Evolutionary conservation across 2,329 filamentous ascomycete genomes (phyloP).

Genomic region (Colletotrichum nymphaeae): DNA sequence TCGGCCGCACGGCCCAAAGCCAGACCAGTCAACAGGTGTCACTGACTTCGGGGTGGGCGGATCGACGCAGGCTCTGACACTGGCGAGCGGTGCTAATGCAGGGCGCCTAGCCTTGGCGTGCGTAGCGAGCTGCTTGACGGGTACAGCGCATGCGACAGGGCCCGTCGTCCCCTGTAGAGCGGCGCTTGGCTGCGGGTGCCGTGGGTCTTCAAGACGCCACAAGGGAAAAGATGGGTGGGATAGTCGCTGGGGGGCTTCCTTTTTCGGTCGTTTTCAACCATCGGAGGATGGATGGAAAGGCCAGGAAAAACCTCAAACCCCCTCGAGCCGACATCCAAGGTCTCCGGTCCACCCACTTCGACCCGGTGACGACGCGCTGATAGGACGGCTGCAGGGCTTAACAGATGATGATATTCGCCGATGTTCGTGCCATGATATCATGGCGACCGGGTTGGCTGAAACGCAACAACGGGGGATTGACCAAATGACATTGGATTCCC

Average conservation of each 20-base stretch:
- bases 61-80: conserved; percentile 31
- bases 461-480: neutral
- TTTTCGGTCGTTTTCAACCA: conserved; percentile 4
- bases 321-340: conserved; percentile 11
- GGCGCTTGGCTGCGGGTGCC: conserved; percentile 18
- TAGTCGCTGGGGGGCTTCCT: conserved; percentile 4
- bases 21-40: neutral
- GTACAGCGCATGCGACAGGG: conserved; percentile 25
- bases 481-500: conserved; percentile 7
- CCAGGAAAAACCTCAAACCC: conserved; percentile 7
- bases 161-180: conserved; percentile 4
- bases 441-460: conserved; percentile 16
- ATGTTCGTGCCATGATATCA: conserved; percentile 19
- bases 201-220: conserved; percentile 6
- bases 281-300: neutral
- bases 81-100: conserved; percentile 30
- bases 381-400: neutral
- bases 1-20: neutral
- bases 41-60: conserved; percentile 7
- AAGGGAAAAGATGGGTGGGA: neutral
- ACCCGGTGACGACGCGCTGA: conserved; percentile 1
- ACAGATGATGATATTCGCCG: neutral
- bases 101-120: conserved; percentile 32
- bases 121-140: conserved; percentile 28
- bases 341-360: neutral